Conservation (phyloP, 345 rosid genomes). For the Eucalyptus dawsonii region DNA sequence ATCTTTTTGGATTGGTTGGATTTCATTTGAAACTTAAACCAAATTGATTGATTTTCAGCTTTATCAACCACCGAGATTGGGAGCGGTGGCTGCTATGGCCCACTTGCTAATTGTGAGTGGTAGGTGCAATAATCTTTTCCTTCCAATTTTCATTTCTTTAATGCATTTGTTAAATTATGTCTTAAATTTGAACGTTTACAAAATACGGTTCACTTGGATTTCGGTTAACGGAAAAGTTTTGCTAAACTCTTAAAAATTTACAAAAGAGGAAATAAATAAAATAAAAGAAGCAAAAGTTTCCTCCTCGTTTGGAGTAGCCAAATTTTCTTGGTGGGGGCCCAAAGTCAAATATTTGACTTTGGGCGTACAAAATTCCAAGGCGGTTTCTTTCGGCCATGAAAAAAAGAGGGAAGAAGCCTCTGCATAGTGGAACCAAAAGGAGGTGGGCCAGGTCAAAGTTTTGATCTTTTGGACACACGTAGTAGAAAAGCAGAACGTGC, state of each 20-base stretch:
- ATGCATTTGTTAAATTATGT: no score
- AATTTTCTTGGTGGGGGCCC: no score
- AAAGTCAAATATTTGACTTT: no score
- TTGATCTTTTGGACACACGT: no score
- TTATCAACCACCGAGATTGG: neutral
- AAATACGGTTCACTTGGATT: accelerated
- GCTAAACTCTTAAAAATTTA: accelerated
- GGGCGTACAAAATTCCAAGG: no score
- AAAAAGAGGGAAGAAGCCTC: accelerated
- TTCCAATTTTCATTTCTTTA: neutral
- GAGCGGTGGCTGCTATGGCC: neutral
- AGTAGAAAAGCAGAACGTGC: no score
- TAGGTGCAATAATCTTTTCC: neutral
- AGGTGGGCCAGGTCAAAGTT: no score
- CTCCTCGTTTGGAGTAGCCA: no score
- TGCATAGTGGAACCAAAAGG: no score
- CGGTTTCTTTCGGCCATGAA: no score
- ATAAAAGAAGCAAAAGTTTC: no score
- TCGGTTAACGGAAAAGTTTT: accelerated
- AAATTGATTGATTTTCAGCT: neutral
- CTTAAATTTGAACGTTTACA: accelerated
- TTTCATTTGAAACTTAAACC: accelerated
- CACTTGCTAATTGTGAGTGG: neutral
- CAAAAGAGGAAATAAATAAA: no score
- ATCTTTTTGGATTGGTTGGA: neutral